Conservation (phyloP, 495 filamentous ascomycete species). For the Pseudevernia furfuracea region DNA sequence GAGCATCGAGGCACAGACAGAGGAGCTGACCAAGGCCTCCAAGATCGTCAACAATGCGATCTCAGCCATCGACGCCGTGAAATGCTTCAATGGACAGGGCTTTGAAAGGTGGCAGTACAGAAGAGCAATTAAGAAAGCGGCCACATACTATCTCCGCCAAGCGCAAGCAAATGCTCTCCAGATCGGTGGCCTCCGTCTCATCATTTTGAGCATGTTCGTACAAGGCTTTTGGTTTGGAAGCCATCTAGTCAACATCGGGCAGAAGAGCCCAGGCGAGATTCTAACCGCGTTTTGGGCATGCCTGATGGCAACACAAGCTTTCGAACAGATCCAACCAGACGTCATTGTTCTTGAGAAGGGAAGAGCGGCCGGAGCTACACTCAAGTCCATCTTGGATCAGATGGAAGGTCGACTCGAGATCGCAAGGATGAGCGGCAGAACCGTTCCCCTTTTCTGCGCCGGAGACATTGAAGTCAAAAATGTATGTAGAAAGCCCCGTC, state of each 20-base stretch:
- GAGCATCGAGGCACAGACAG: slow-evolving; percentile 61
- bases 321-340: slow-evolving; percentile 66
- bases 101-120: slow-evolving; percentile 62
- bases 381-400: slow-evolving; percentile 43
- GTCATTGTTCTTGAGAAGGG: slow-evolving; percentile 72
- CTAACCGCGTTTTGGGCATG: slow-evolving; percentile 81
- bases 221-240: slow-evolving; percentile 89
- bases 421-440: slow-evolving; percentile 25
- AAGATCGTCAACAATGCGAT: slow-evolving; percentile 64
- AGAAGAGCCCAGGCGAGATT: slow-evolving; percentile 58
- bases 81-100: slow-evolving; percentile 72
- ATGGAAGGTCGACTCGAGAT: slow-evolving; percentile 29
- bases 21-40: slow-evolving; percentile 60
- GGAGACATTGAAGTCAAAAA: slow-evolving; percentile 66
- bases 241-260: slow-evolving; percentile 48
- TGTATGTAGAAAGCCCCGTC: slow-evolving; percentile 41
- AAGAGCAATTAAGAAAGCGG: slow-evolving; percentile 49
- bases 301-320: slow-evolving; percentile 63
- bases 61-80: slow-evolving; percentile 74
- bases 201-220: slow-evolving; percentile 74
- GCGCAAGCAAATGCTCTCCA: slow-evolving; percentile 61
- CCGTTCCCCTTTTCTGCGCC: slow-evolving; percentile 37
- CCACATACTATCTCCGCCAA: slow-evolving; percentile 57
- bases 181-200: slow-evolving; percentile 61
- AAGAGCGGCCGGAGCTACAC: slow-evolving; percentile 57